Percentiles rank a stretch among this genome's conserved stretches.
Evolutionary conservation across 2,329 filamentous ascomycete genomes (phyloP).

Genomic region (Pseudofabraea citricarpa): DNA sequence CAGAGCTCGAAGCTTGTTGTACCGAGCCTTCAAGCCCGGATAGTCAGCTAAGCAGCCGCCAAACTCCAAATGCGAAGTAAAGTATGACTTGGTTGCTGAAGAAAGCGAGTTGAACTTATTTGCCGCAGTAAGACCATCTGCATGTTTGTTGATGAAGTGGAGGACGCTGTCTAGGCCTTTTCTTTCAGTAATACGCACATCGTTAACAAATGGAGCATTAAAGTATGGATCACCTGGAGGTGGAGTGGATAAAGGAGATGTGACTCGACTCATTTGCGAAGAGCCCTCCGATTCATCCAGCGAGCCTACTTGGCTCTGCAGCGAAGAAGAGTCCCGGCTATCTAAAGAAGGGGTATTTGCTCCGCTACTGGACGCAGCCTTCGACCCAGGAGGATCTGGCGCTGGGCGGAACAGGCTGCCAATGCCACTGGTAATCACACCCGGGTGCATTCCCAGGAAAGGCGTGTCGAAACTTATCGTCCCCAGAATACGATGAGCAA

Average conservation of each 20-base stretch:
- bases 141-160: constrained; percentile 81
- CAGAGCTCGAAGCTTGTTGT: constrained; percentile 62
- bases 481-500: constrained; percentile 74
- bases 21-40: constrained; percentile 62
- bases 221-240: constrained; percentile 55
- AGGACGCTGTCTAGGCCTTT: constrained; percentile 63
- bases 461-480: constrained; percentile 81
- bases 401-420: constrained; percentile 65
- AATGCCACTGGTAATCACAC: constrained; percentile 77
- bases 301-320: constrained; percentile 10
- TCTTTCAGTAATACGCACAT: constrained; percentile 63
- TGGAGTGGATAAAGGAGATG: constrained; percentile 17
- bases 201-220: constrained; percentile 73
- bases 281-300: constrained; percentile 13
- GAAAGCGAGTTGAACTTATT: constrained; percentile 24
- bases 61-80: constrained; percentile 80
- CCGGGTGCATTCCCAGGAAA: constrained; percentile 83
- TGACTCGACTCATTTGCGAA: constrained; percentile 19
- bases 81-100: constrained; percentile 65
- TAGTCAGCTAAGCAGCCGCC: constrained; percentile 78
- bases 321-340: constrained; percentile 13
- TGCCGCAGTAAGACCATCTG: constrained; percentile 49
- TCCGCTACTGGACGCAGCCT: constrained; percentile 10
- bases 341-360: constrained; percentile 13
- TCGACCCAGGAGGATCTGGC: constrained; percentile 28